Evolutionary conservation across 331 rosid genomes (phyloP), one percentile per base, ranked within the genome.

Genomic region (Arachis monticola): DNA sequence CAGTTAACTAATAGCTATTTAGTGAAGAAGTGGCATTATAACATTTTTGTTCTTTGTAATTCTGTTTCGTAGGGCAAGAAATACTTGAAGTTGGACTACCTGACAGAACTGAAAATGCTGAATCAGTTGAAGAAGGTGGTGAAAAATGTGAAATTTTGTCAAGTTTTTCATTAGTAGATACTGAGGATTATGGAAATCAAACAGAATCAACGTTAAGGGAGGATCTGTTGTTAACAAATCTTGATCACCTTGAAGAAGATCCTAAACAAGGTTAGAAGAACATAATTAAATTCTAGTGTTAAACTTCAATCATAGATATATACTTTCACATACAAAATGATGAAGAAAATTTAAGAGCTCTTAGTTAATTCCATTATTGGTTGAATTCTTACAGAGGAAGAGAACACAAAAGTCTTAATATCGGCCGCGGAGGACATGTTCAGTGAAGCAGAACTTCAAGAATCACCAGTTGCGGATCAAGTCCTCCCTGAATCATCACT

Each of bases 221-320:
- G 72, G 78, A 60, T 72, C 70, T 46, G 22, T 58, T 30, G 67
- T 80, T 62, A 60, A 64, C 81, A 35, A 45, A 10, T 69, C 73
- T 66, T 57, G 59, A 80, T 62, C 82, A 55, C 66, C 60, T 83
- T 64, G 80, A 75, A 27, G 61, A 44, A 11, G 67, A 74, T 55
- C 50, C 58, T 76, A 78, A 72, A 52, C 78, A 84, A 83, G 90
- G 92, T 87, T 60, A 70, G 87, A 60, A n/a, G 11, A 12, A 35
- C 58, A 5, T 2, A 17, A 31, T 66, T 3, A 46, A n/a, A 11
- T 13, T 63, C 58, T 47, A 48, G 3, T 38, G 51, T 56, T 35
- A 2, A 17, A 35, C 31, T 71, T 40, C 46, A 48, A 31, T 11
- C 8, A 4, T 52, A 30, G 13, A 32, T 13, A 8, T 69, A 38